phyloP scores from a whole-genome alignment of 1,284 basidiomycete species.

The Apiotrichum veenhuisii region DNA sequence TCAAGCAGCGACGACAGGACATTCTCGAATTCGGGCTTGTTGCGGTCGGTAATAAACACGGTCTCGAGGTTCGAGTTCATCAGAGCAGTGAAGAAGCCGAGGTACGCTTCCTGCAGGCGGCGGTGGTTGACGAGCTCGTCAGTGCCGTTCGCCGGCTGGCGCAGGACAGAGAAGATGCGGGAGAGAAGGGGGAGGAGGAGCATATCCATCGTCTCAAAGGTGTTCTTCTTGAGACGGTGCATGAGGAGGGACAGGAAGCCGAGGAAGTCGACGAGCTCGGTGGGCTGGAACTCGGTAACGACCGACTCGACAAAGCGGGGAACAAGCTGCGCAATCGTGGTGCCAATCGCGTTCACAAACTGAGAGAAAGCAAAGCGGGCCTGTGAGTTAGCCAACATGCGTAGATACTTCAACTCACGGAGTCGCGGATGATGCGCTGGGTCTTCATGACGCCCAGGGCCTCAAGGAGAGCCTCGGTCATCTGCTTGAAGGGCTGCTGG shows the following conservation, averaged over 20 bases:
- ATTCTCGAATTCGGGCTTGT: constrained; percentile 72
- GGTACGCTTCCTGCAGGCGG: constrained; percentile 89
- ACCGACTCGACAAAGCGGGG: constrained; percentile 73
- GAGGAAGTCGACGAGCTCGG: constrained; percentile 92
- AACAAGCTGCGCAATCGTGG: constrained; percentile 55
- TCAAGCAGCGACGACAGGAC: constrained; percentile 62
- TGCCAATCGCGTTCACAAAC: constrained; percentile 83
- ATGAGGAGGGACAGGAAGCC: constrained; percentile 87
- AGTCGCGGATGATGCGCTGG: constrained; percentile 84
- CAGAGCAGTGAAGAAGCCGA: constrained; percentile 76
- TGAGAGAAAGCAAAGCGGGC: constrained; percentile 93
- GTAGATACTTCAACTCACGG: constrained; percentile 58
- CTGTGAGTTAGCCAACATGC: constrained; percentile 38
- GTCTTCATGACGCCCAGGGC: constrained; percentile 84
- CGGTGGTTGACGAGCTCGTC: constrained; percentile 79
- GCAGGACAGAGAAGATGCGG: constrained; percentile 77
- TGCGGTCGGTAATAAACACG: constrained; percentile 72
- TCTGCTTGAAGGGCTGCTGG: constrained; percentile 76
- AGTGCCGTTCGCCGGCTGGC: constrained; percentile 79
- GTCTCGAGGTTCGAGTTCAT: constrained; percentile 75
- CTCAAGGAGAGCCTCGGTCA: constrained; percentile 84
- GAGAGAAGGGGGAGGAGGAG: constrained; percentile 80
- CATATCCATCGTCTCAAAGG: constrained; percentile 73
- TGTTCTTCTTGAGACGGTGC: constrained; percentile 71
- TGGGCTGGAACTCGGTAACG: constrained; percentile 83